phyloP scores from a whole-genome alignment of 2,329 filamentous ascomycete genomes.

The Paramyrothecium roridum region DNA sequence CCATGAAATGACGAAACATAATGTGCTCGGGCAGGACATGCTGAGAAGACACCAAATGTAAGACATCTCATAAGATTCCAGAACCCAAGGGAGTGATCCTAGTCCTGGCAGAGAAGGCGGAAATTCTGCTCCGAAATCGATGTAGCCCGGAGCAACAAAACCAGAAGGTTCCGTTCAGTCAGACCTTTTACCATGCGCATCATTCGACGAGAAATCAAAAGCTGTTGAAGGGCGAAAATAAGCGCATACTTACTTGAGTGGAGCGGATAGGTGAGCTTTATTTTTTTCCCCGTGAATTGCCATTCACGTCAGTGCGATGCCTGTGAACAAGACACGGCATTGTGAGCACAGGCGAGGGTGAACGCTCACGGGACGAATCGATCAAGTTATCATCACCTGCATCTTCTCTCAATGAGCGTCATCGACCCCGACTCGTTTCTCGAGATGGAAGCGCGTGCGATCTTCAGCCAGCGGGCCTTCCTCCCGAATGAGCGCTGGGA shows the following conservation, averaged over 20 bases:
- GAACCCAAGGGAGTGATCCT: constrained; percentile 3
- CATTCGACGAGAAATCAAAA: constrained; percentile 30
- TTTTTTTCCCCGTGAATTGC: too few relatives aligned
- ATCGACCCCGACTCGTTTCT: too few relatives aligned
- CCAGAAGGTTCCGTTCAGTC: constrained; percentile 49
- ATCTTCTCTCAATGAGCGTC: too few relatives aligned
- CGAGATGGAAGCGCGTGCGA: too few relatives aligned
- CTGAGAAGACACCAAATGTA: neutral
- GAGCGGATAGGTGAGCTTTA: neutral
- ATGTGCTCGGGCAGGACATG: constrained; percentile 9
- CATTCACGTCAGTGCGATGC: too few relatives aligned
- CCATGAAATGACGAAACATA: constrained; percentile 43
- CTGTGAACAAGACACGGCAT: too few relatives aligned
- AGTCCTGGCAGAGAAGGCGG: too few relatives aligned
- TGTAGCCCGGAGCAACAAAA: constrained; percentile 28
- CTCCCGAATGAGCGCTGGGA: too few relatives aligned
- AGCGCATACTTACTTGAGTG: constrained; percentile 9
- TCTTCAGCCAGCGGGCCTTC: too few relatives aligned
- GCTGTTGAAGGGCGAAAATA: constrained; percentile 1
- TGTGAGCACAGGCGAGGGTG: too few relatives aligned
- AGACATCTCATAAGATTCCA: neutral
- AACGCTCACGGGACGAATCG: too few relatives aligned
- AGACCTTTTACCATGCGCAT: constrained; percentile 67
- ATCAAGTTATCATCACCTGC: too few relatives aligned
- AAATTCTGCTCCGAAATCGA: neutral